Percentiles rank a stretch among this genome's conserved stretches.
These are phyloP conservation scores for Mycosphaerelloides madeirae DNA, from an alignment of 2,329 filamentous ascomycete species.

Conservation along the genomic window DNA sequence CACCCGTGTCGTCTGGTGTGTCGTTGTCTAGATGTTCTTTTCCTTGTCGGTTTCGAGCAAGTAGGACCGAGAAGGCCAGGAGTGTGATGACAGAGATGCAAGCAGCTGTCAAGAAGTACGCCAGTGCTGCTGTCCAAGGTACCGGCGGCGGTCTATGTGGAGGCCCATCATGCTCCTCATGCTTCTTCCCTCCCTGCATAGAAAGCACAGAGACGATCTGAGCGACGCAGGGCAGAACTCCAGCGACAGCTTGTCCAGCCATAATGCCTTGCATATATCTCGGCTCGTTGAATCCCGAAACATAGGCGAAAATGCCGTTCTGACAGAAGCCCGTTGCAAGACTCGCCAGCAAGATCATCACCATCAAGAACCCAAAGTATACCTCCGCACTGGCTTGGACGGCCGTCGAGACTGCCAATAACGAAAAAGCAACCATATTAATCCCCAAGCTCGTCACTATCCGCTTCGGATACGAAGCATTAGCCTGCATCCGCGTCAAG, in stretches of 20 bases:
- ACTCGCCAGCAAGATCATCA: slow-evolving; percentile 75
- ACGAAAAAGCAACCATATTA: slow-evolving; percentile 69
- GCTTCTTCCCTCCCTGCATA: slow-evolving; percentile 37
- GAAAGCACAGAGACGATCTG: slow-evolving; percentile 80
- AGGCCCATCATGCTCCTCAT: slow-evolving; percentile 3
- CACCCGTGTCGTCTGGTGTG: slow-evolving; percentile 3
- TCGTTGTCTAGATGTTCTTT: slow-evolving; percentile 12
- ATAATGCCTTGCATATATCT: slow-evolving; percentile 97
- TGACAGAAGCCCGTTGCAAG: slow-evolving; percentile 80
- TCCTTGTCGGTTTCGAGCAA: slow-evolving; percentile 38
- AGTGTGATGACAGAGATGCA: slow-evolving; percentile 66
- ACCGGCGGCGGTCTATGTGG: slow-evolving; percentile 35
- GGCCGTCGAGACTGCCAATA: slow-evolving; percentile 75
- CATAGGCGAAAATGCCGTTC: slow-evolving; percentile 91
- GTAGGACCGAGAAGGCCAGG: slow-evolving; percentile 68
- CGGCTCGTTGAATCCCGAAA: slow-evolving; percentile 73
- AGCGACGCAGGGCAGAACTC: slow-evolving; percentile 80
- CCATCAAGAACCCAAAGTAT: slow-evolving; percentile 78
- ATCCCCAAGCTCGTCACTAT: slow-evolving; percentile 73
- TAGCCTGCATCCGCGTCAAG: slow-evolving; percentile 72
- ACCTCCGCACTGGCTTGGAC: slow-evolving; percentile 57
- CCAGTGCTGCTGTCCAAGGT: slow-evolving; percentile 69
- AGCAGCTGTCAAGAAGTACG: slow-evolving; percentile 88
- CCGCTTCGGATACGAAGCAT: slow-evolving; percentile 81
- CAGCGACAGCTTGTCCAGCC: slow-evolving; percentile 87